Percentiles rank a stretch among this genome's conserved stretches.
These are phyloP conservation scores for Aspergillus nidulans DNA, from an alignment of 495 filamentous ascomycete genomes.

Conservation along the genomic window DNA sequence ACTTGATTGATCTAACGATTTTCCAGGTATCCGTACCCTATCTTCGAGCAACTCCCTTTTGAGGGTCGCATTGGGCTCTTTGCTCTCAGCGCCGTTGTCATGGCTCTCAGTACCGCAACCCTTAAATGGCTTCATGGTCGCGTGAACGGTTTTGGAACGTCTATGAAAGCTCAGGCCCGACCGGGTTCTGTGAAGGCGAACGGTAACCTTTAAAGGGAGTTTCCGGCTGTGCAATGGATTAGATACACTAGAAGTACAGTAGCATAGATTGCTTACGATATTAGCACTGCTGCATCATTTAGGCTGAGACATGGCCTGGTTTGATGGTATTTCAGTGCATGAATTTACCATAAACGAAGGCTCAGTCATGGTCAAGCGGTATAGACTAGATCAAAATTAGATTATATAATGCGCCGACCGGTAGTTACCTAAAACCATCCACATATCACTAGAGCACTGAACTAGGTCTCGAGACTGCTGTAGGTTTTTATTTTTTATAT, in stretches of 20 bases:
- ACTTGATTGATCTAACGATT: not conserved
- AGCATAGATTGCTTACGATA: not conserved
- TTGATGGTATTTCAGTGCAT: not conserved
- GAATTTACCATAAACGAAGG: not conserved
- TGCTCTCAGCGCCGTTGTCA: slow-evolving; percentile 59
- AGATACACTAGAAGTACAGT: not conserved
- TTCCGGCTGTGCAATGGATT: not conserved
- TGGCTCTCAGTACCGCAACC: slow-evolving; percentile 62
- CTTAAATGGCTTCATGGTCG: slow-evolving; percentile 64
- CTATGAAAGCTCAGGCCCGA: slow-evolving; percentile 20
- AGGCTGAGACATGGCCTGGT: no score
- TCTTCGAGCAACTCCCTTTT: slow-evolving; percentile 62
- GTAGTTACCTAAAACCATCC: no score
- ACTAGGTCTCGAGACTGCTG: no score
- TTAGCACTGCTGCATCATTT: not conserved
- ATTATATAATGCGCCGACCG: no score
- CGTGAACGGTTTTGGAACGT: slow-evolving; percentile 58
- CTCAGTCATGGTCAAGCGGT: not conserved
- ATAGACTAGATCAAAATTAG: no score
- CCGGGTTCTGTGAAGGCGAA: slow-evolving; percentile 30
- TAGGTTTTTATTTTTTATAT: no score
- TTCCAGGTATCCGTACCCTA: slow-evolving; percentile 78
- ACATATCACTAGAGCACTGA: no score
- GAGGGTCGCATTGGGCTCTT: slow-evolving; percentile 65
- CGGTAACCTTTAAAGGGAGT: slow-evolving; percentile 18